These are phyloP conservation scores for Russula sp. DNA, from an alignment of 768 basidiomycete species.

Conservation along the genomic window DNA sequence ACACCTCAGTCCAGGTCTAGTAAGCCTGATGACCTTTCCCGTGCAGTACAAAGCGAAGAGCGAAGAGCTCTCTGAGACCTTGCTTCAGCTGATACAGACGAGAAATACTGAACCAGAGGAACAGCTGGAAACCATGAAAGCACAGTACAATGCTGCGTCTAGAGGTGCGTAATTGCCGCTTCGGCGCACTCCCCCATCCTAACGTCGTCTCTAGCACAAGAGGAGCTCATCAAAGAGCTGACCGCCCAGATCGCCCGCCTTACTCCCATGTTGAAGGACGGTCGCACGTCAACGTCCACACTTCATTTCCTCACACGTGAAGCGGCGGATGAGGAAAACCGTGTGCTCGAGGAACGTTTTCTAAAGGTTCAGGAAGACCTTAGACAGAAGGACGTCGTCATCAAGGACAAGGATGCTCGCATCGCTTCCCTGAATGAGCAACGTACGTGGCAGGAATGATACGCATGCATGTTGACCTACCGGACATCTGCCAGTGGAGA, in stretches of 20 bases:
- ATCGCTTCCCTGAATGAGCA: conserved; percentile 43
- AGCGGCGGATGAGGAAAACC: conserved; percentile 64
- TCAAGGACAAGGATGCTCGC: conserved; percentile 41
- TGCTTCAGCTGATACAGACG: conserved; percentile 54
- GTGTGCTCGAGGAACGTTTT: conserved; percentile 44
- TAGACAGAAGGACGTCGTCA: conserved; percentile 38
- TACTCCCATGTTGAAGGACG: conserved; percentile 47
- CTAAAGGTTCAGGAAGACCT: conserved; percentile 38
- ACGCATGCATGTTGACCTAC: conserved; percentile 1
- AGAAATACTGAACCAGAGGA: conserved; percentile 64
- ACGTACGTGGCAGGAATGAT: conserved; percentile 36
- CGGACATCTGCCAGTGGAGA: conserved; percentile 38
- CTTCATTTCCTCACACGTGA: conserved; percentile 70
- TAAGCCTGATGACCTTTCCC: neutral
- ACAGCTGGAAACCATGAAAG: conserved; percentile 41
- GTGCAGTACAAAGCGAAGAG: conserved; percentile 24
- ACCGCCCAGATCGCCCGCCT: conserved; percentile 47
- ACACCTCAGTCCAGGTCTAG: neutral
- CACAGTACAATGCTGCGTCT: conserved; percentile 46
- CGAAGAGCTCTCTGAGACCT: conserved; percentile 41
- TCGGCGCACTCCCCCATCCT: neutral
- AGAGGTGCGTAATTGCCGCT: conserved; percentile 38
- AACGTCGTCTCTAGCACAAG: conserved; percentile 43
- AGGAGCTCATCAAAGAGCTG: conserved; percentile 49
- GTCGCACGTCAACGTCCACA: conserved; percentile 43